phyloP scores from a whole-genome alignment of 2,329 filamentous ascomycete genomes.

The Ceratocystis cubensis region DNA sequence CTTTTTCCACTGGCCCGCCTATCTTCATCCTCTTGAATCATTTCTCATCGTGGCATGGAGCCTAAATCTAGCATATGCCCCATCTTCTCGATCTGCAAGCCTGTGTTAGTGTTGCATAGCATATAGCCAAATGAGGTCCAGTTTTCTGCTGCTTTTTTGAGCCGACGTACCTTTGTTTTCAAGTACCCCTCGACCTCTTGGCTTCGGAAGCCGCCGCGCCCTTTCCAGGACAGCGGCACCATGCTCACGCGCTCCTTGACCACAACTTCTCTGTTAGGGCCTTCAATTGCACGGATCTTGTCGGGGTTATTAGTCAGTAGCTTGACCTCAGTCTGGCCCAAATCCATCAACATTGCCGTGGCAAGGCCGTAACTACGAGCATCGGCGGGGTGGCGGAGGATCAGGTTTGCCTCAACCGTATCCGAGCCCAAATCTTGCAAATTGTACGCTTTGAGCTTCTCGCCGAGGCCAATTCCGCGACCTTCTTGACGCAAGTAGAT shows the following conservation, averaged over 20 bases:
- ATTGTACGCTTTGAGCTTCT: conserved; percentile 97
- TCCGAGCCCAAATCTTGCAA: conserved; percentile 94
- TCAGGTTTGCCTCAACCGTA: conserved; percentile 87
- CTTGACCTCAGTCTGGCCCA: conserved; percentile 66
- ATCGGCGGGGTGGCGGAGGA: conserved; percentile 85
- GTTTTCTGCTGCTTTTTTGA: background rate
- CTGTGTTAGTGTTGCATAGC: conserved; percentile 4
- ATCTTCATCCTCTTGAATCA: background rate
- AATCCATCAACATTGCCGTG: conserved; percentile 81
- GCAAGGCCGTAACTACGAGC: conserved; percentile 92
- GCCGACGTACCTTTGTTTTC: conserved; percentile 66
- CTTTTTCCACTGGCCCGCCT: background rate
- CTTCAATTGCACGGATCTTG: conserved; percentile 89
- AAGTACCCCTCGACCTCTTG: conserved; percentile 88
- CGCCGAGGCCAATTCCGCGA: conserved; percentile 81
- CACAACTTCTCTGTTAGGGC: conserved; percentile 72
- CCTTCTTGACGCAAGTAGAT: conserved; percentile 94
- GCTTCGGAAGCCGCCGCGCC: conserved; percentile 68
- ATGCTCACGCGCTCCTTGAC: conserved; percentile 88
- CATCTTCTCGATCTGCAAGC: conserved; percentile 66
- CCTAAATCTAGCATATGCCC: conserved; percentile 61
- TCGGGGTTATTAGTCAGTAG: conserved; percentile 95
- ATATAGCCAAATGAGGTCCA: background rate
- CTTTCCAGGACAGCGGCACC: conserved; percentile 89
- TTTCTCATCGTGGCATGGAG: conserved; percentile 1